Evolutionary conservation across 106 monocot genomes (phyloP).

Genomic region (Dactylorhiza incarnata): DNA sequence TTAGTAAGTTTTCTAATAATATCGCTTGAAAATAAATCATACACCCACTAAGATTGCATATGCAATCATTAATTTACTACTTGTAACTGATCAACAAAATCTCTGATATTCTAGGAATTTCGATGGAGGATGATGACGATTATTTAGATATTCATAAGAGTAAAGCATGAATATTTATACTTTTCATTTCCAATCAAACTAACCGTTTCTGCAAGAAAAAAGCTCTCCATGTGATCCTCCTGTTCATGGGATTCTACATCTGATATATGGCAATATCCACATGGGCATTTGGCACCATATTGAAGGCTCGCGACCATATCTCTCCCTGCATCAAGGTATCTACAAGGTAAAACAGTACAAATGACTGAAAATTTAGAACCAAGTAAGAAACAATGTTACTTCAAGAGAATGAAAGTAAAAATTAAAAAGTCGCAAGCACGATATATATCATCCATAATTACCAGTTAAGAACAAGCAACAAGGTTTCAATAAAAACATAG

Average conservation of each 20-base stretch:
- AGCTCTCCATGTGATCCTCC: slow-evolving; percentile 99
- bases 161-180: not conserved
- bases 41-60: too few species aligned
- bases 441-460: not conserved
- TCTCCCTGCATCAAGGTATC: slow-evolving; percentile 92
- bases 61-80: too few species aligned
- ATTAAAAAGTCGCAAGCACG: not conserved
- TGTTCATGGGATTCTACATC: slow-evolving; percentile 94
- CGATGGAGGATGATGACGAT: not conserved
- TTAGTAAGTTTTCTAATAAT: too few species aligned
- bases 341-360: slow-evolving; percentile 16
- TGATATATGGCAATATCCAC: slow-evolving; percentile 95
- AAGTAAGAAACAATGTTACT: not conserved
- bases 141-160: not conserved
- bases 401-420: not conserved
- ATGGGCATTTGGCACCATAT: slow-evolving; percentile 82
- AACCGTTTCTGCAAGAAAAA: slow-evolving; percentile 98
- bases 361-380: not conserved
- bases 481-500: not conserved
- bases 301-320: slow-evolving; percentile 87
- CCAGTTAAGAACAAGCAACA: not conserved
- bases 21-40: too few species aligned
- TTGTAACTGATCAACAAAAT: not conserved
- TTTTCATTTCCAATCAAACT: slow-evolving; percentile 3
- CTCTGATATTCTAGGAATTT: not conserved